A percentile compares a stretch with the other conserved stretches of the same genome.
These are phyloP conservation scores for Candida pseudofarinosa DNA, from an alignment of 805 yeast genomes.

Conservation along the genomic window DNA sequence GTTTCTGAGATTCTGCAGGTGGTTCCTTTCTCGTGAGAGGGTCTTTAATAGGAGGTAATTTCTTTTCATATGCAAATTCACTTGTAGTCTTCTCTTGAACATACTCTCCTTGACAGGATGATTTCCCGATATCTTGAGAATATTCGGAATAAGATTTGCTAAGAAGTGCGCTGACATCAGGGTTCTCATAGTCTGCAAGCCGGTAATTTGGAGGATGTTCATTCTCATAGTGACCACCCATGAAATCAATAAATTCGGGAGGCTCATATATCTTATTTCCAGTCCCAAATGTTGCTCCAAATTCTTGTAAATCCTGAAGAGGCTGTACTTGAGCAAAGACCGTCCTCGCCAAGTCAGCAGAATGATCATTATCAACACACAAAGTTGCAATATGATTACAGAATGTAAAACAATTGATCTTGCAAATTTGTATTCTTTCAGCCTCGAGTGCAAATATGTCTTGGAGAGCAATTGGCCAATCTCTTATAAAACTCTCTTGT, in stretches of 20 bases:
- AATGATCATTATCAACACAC: constrained; percentile 75
- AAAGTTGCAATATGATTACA: constrained; percentile 70
- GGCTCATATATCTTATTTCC: constrained; percentile 59
- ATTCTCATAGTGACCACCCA: constrained; percentile 31
- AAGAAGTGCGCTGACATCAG: constrained; percentile 26
- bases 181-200: constrained; percentile 28
- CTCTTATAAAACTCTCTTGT: constrained; percentile 61
- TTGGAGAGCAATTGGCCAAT: constrained; percentile 65
- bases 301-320: constrained; percentile 51
- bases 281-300: constrained; percentile 54
- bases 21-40: constrained; percentile 4
- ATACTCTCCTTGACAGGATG: background rate
- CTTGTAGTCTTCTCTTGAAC: background rate
- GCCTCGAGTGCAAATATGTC: constrained; percentile 66
- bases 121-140: constrained; percentile 12
- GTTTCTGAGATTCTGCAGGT: constrained; percentile 4
- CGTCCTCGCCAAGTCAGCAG: constrained; percentile 67
- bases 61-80: constrained; percentile 2
- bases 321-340: constrained; percentile 67
- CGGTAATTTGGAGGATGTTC: constrained; percentile 14
- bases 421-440: constrained; percentile 65
- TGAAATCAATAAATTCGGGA: constrained; percentile 60
- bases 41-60: constrained; percentile 6
- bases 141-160: constrained; percentile 26
- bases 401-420: constrained; percentile 72